Evolutionary conservation across 345 rosid genomes (phyloP), one percentile per base, ranked within the genome.

Genomic region (Melaleuca quinquenervia): DNA sequence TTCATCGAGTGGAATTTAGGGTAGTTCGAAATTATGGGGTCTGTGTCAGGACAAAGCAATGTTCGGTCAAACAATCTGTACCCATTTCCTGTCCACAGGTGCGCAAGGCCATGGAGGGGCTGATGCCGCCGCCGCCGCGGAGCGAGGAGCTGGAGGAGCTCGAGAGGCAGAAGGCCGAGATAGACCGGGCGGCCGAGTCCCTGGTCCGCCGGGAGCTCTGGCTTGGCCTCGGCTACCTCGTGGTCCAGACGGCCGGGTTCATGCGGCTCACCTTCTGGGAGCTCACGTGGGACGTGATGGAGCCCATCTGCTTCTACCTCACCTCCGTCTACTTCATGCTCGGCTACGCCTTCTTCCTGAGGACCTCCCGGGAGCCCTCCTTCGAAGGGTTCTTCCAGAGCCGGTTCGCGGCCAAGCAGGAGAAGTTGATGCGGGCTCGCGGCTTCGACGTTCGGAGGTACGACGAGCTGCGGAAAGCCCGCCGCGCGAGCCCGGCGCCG

Each of bases 211-310:
- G 90, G 51, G 99, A 98, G 88, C 95, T 98, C 13, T 93, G 96
- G 97, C 82, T 89, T 7, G 99, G 98, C 12, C 90, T 98, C 0
- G 94, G 91, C 29, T 94, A 89, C 92, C 74, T 96, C 56, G 91
- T 95, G 51, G 87, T 92, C 55, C 99, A 98, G 86, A 96, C 99
- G 8, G 93, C 92, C 0, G 98, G 87, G n/a, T 92, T 96, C 92
- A 94, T 98, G 98, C 93, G 99, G 91, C 92, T 98, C 50, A 98
- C 99, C 1, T 98, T 98, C 41, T 98, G 99, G 99, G 99, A 98
- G 85, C 97, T 98, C 6, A 89, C 98, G 1, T 98, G 99, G 99
- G 99, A 98, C 86, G 98, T 98, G 8, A 98, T 98, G 99, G 99
- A 98, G 45, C 99, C 99, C 2, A 94, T 98, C 44, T 98, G 99